These are phyloP conservation scores for Trichoderma oligosporum DNA, from an alignment of 2,329 filamentous ascomycete species.

Conservation along the genomic window DNA sequence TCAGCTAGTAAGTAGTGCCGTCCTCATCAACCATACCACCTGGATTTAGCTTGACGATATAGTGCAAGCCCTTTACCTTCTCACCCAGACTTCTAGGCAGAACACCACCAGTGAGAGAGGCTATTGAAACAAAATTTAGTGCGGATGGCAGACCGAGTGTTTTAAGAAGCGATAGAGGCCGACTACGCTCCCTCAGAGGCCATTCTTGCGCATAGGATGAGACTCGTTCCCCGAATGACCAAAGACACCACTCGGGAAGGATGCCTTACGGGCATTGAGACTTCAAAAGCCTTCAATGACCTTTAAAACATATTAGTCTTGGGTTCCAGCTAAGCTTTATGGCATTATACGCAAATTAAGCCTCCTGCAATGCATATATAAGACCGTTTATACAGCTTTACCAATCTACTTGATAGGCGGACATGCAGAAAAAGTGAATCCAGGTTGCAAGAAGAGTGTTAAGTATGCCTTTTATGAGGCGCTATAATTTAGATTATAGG, in stretches of 20 bases:
- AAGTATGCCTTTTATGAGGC: neutral
- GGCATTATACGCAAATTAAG: neutral
- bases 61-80: neutral
- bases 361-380: neutral
- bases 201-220: neutral
- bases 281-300: neutral
- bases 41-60: no score
- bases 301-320: neutral
- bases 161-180: neutral
- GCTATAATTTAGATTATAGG: neutral
- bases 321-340: neutral
- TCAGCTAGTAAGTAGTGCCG: no score
- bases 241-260: neutral
- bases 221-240: neutral
- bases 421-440: neutral
- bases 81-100: neutral
- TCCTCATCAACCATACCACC: no score
- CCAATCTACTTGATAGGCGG: neutral
- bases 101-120: neutral
- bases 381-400: neutral
- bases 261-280: neutral
- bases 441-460: neutral
- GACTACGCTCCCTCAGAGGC: neutral
- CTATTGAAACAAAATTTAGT: neutral
- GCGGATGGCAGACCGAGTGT: neutral